A percentile compares a stretch with the other conserved stretches of the same genome.
Evolutionary conservation across 257 asterid species (phyloP).

Genomic region (Ligustrum vulgare): DNA sequence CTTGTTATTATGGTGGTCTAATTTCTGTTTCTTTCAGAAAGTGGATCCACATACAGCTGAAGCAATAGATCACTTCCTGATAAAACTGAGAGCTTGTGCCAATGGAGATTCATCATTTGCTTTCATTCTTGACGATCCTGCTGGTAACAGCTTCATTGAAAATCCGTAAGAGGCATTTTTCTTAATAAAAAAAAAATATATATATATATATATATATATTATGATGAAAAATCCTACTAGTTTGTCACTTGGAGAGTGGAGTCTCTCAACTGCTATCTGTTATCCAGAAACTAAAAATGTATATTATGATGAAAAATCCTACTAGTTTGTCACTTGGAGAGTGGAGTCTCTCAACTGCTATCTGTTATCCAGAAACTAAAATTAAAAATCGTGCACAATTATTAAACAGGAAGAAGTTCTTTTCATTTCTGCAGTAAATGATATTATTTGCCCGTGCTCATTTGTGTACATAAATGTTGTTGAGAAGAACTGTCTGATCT

Average conservation of each 20-base stretch:
- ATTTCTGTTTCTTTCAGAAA: slow-evolving; percentile 49
- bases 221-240: neutral
- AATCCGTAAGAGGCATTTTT: slow-evolving; percentile 67
- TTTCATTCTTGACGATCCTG: slow-evolving; percentile 86
- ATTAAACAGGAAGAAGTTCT: neutral
- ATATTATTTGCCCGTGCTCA: neutral
- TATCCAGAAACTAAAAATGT: neutral
- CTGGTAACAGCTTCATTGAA: slow-evolving; percentile 96
- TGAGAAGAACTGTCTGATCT: slow-evolving; percentile 10
- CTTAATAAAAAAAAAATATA: neutral
- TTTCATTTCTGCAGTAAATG: neutral
- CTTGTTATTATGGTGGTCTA: slow-evolving; percentile 6
- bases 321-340: too few relatives aligned
- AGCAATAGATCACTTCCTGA: slow-evolving; percentile 77
- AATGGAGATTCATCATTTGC: slow-evolving; percentile 66
- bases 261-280: neutral
- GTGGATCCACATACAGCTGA: slow-evolving; percentile 79
- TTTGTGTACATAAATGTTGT: neutral
- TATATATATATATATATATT: too few relatives aligned
- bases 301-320: too few relatives aligned
- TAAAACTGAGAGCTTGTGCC: slow-evolving; percentile 82
- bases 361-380: neutral
- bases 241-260: neutral
- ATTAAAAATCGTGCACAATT: neutral
- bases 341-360: neutral